Percentiles rank a stretch among this genome's conserved stretches.
phyloP scores from a whole-genome alignment of 768 basidiomycete genomes.

The Phaeolepiota aurea region DNA sequence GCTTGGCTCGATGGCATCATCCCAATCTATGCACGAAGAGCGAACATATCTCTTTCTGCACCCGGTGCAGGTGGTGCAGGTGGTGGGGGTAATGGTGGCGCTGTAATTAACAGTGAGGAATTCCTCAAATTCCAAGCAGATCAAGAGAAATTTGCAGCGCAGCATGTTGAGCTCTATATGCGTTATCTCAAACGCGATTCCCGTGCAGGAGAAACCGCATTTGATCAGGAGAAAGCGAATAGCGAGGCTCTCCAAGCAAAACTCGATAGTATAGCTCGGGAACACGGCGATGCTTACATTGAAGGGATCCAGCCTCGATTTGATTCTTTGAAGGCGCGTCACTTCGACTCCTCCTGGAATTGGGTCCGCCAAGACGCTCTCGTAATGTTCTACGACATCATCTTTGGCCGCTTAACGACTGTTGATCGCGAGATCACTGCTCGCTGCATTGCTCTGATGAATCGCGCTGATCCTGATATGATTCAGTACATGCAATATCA shows the following conservation, averaged over 20 bases:
- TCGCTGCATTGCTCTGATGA: slow-evolving; percentile 95
- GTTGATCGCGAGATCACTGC: slow-evolving; percentile 96
- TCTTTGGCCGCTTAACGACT: slow-evolving; percentile 88
- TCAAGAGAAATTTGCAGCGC: slow-evolving; percentile 85
- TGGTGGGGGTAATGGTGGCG: slow-evolving; percentile 63
- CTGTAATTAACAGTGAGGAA: slow-evolving; percentile 95
- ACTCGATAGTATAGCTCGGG: slow-evolving; percentile 80
- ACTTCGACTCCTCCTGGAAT: slow-evolving; percentile 99
- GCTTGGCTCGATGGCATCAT: slow-evolving; percentile 87
- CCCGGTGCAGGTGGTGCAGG: slow-evolving; percentile 55
- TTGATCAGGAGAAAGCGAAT: slow-evolving; percentile 79
- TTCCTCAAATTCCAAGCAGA: slow-evolving; percentile 95
- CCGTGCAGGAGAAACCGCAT: slow-evolving; percentile 83
- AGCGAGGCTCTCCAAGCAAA: slow-evolving; percentile 67
- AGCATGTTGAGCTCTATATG: slow-evolving; percentile 95
- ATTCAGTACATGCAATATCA: slow-evolving; percentile 94
- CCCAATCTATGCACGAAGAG: slow-evolving; percentile 75
- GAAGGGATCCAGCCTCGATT: slow-evolving; percentile 94
- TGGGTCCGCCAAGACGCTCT: slow-evolving; percentile 98
- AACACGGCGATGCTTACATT: slow-evolving; percentile 91
- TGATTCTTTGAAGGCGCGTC: slow-evolving; percentile 92
- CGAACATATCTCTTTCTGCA: slow-evolving; percentile 77
- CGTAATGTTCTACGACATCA: slow-evolving; percentile 97
- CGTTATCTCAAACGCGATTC: slow-evolving; percentile 93
- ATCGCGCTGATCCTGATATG: slow-evolving; percentile 90